Conservation (phyloP, 2,329 filamentous ascomycete species). For the Grosmannia penicillata region DNA sequence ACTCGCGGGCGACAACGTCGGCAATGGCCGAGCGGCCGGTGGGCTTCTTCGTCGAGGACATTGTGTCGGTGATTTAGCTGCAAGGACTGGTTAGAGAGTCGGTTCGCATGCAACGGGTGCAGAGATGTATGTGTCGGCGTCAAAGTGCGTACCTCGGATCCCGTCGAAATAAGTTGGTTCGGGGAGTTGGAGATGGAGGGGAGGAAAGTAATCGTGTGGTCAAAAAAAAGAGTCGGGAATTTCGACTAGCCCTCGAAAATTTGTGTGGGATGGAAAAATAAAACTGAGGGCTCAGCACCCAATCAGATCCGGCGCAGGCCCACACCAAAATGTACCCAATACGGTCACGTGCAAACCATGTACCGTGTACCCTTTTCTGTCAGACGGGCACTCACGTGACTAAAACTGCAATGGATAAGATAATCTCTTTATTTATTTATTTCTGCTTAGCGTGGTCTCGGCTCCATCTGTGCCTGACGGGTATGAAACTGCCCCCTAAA, state of each 20-base stretch:
- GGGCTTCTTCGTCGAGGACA: slow-evolving; percentile 54
- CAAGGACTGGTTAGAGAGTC: slow-evolving; percentile 1
- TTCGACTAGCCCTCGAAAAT: slow-evolving; percentile 8
- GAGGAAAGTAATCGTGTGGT: slow-evolving; percentile 2
- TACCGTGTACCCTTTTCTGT: too few species aligned
- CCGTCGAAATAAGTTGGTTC: slow-evolving; percentile 7
- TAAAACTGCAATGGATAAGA: too few species aligned
- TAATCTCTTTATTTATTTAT: too few species aligned
- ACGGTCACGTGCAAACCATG: too few species aligned
- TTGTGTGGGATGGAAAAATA: slow-evolving; percentile 7
- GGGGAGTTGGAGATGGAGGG: slow-evolving; percentile 6
- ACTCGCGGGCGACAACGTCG: slow-evolving; percentile 98
- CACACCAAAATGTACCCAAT: too few species aligned
- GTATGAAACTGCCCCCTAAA: too few species aligned
- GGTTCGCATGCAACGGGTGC: not conserved
- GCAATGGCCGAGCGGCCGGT: slow-evolving; percentile 81
- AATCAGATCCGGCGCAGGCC: too few species aligned
- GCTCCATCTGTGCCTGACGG: too few species aligned
- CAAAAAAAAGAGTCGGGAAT: slow-evolving; percentile 7
- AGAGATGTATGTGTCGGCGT: not conserved
- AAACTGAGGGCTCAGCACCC: slow-evolving; percentile 5
- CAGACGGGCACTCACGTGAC: too few species aligned
- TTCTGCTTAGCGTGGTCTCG: too few species aligned
- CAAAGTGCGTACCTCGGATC: slow-evolving; percentile 3
- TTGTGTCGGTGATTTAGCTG: slow-evolving; percentile 24